phyloP scores from a whole-genome alignment of 331 rosid species.

The Prunus yedoensis region DNA sequence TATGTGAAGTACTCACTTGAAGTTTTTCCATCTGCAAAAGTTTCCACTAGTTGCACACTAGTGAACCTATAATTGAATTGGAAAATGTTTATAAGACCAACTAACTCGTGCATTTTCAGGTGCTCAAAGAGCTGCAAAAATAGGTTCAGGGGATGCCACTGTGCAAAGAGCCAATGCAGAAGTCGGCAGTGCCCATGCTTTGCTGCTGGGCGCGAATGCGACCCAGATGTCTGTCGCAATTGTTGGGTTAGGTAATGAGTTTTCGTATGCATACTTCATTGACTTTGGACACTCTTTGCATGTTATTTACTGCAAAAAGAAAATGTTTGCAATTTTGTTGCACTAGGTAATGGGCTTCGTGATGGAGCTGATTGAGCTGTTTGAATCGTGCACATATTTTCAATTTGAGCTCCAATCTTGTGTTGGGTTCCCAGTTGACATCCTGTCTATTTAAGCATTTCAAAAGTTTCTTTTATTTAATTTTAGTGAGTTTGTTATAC shows the following conservation, averaged over 20 bases:
- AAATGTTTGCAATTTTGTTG: not conserved
- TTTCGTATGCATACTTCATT: constrained; percentile 3
- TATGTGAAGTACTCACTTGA: no score
- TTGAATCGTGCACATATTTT: not conserved
- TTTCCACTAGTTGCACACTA: not conserved
- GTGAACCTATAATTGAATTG: not conserved
- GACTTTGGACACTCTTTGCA: not conserved
- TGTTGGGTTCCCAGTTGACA: not conserved
- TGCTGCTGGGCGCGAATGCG: constrained; percentile 89
- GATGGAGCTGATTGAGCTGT: constrained; percentile 4
- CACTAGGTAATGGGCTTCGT: not conserved
- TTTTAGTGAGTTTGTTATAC: constrained; percentile 5
- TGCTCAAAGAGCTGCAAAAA: constrained; percentile 80
- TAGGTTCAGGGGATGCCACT: constrained; percentile 86
- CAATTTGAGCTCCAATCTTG: not conserved
- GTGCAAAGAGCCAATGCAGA: constrained; percentile 81
- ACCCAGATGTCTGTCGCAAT: constrained; percentile 90
- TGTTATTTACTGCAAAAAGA: not conserved
- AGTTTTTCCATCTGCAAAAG: no score
- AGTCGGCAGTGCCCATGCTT: constrained; percentile 92
- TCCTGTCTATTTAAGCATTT: not conserved
- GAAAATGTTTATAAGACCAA: not conserved
- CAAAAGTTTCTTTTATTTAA: not conserved
- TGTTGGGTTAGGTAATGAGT: constrained; percentile 85
- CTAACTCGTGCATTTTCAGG: constrained; percentile 35